Base-by-base conservation (phyloP, 208 protist species). In the Trypanosoma cruzi region DNA sequence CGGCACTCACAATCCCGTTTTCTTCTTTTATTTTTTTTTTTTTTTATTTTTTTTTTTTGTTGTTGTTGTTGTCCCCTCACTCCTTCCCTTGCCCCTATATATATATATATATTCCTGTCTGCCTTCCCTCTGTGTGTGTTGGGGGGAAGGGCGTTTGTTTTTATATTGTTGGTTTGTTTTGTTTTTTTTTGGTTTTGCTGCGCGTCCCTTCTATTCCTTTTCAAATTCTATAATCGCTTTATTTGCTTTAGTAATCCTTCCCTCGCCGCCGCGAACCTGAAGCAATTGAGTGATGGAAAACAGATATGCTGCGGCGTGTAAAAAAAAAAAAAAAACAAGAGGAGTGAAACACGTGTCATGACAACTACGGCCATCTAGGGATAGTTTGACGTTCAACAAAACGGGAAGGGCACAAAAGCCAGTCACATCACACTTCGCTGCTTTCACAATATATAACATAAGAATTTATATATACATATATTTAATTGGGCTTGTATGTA, bases 131-230 rank as follows among this genome's bases (percentile, higher is more conserved):
- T n/a, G n/a, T n/a, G n/a, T n/a, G n/a, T n/a, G n/a, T n/a, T 40
- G 20, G 18, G 18, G 20, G 11, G 5, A 40, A 7, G 37, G 4
- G 3, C 4, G 24, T 62, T 40, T 40, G 6, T 40, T 40, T 40
- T 40, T 4, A 4, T 4, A 11, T 40, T 24, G 14, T 59, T 59
- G 5, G 54, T 3, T 59, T 29, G 14, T 44, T 10, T 61, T 61
- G 7, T 16, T 26, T 24, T 61, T 40, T n/a, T 31, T 68, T 52
- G 4, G 2, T 34, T 72, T 62, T n/a, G n/a, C n/a, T n/a, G n/a
- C n/a, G n/a, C n/a, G n/a, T 28, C 20, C 6, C 57, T 31, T 61
- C 6, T 24, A n/a, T 72, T 68, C 10, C 60, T 16, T 40, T 55
- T 31, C 48, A 58, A 59, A 60, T 75, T 52, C 8, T 18, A 8